Conservation (phyloP, 805 yeast genomes). For the Pichia thaimueangensis region DNA sequence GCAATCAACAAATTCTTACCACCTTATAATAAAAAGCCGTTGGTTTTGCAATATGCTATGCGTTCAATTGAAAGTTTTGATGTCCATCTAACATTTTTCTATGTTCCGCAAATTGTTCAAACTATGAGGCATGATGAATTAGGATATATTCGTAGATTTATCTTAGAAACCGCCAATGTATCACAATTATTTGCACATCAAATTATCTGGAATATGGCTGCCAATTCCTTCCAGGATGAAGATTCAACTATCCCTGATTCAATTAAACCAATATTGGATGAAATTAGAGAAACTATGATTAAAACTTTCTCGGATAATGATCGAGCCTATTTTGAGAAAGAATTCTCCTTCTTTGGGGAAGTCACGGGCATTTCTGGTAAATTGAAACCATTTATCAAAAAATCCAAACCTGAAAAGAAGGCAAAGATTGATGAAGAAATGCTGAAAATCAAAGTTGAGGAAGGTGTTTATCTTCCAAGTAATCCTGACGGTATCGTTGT, state of each 20-base stretch:
- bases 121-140: slow-evolving; percentile 71
- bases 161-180: slow-evolving; percentile 86
- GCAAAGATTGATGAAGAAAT: slow-evolving; percentile 94
- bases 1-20: slow-evolving; percentile 81
- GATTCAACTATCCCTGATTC: slow-evolving; percentile 75
- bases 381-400: slow-evolving; percentile 88
- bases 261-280: slow-evolving; percentile 77
- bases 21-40: slow-evolving; percentile 58
- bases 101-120: slow-evolving; percentile 97
- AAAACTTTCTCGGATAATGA: slow-evolving; percentile 55
- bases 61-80: slow-evolving; percentile 84
- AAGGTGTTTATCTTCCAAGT: slow-evolving; percentile 88
- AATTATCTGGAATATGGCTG: slow-evolving; percentile 95
- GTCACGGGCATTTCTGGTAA: slow-evolving; percentile 94
- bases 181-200: slow-evolving; percentile 94
- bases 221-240: slow-evolving; percentile 87
- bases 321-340: slow-evolving; percentile 64
- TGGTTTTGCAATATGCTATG: slow-evolving; percentile 79
- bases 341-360: slow-evolving; percentile 82
- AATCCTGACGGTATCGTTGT: slow-evolving; percentile 94
- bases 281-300: slow-evolving; percentile 60
- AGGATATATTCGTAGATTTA: slow-evolving; percentile 85
- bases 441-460: slow-evolving; percentile 63
- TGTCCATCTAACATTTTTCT: slow-evolving; percentile 83
- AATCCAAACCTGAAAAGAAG: slow-evolving; percentile 93